These are phyloP conservation scores for Aspergillus floridensis DNA, from an alignment of 2,329 filamentous ascomycete genomes.

Conservation along the genomic window DNA sequence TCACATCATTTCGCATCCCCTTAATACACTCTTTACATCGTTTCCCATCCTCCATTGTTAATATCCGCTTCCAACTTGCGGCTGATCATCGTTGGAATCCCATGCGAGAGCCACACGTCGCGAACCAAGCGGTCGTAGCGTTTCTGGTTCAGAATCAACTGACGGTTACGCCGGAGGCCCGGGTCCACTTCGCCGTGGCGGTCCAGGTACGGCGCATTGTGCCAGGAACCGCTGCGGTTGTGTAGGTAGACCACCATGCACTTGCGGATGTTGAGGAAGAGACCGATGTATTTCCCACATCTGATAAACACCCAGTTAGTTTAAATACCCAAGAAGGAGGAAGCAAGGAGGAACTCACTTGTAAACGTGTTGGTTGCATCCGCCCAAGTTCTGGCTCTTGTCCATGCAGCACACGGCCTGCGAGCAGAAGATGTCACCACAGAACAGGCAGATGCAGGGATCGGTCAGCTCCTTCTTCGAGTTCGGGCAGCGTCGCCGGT, in stretches of 20 bases:
- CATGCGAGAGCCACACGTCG: conserved; percentile 81
- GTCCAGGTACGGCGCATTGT: conserved; percentile 88
- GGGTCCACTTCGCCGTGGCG: conserved; percentile 93
- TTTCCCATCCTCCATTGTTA: conserved; percentile 98
- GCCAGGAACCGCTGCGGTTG: conserved; percentile 76
- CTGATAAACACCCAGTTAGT: conserved; percentile 45
- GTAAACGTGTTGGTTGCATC: conserved; percentile 84
- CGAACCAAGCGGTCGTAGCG: conserved; percentile 86
- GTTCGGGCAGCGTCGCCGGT: conserved; percentile 76
- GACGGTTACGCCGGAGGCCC: conserved; percentile 81
- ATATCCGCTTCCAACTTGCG: conserved; percentile 90
- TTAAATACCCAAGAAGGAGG: conserved; percentile 10
- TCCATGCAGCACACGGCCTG: conserved; percentile 85
- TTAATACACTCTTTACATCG: conserved; percentile 29
- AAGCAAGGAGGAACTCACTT: conserved; percentile 57
- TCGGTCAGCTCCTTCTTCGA: conserved; percentile 90
- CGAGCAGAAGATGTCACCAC: conserved; percentile 93
- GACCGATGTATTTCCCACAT: conserved; percentile 84
- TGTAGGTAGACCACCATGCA: conserved; percentile 89
- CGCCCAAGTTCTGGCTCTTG: conserved; percentile 62
- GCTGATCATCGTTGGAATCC: conserved; percentile 83
- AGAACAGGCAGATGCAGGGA: conserved; percentile 88
- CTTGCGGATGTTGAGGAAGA: conserved; percentile 96
- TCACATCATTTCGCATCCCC: conserved; percentile 75
- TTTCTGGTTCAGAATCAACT: conserved; percentile 89